Base-by-base conservation (phyloP, 2,329 filamentous ascomycete genomes). In the Cucurbitaria berberidis region DNA sequence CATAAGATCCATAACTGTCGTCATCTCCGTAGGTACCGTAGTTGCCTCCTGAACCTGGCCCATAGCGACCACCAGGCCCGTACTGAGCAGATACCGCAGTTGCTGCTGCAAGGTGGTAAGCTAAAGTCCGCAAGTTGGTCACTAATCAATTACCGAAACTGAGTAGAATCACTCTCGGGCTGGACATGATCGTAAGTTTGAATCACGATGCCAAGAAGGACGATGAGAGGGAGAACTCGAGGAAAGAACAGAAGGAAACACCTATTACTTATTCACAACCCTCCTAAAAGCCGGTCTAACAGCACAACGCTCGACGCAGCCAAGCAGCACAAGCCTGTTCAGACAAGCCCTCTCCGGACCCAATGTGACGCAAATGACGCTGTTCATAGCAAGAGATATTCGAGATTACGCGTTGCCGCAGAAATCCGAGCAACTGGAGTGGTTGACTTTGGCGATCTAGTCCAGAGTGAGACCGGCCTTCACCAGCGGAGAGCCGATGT, bases 401-500 rank as follows among this genome's bases (percentile, higher is more conserved):
- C 48, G 40, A 48, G 55, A 59, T 67, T 67, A 69, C 66, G 67
- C 61, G 67, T 70, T 55, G 51, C 53, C 30, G 42, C 45, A 55
- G 38, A 30, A 32, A 55, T 54, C 34, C 45, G 49, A 57, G 53
- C 56, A 50, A 57, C 55, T 41, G 35, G 51, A 65, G 58, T 65
- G 60, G 60, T 56, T 54, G 48, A 51, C 26, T 51, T 45, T 36
- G 18, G 39, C 24, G 16, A 45, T 48, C 51, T 60, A 57, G 19
- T 39, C 53, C 32, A 24, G n/a, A 24, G 45, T 57, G 43, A 39
- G 53, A 16, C 51, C 58, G 60, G 61, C 42, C 41, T 55, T 34
- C 26, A 51, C 21, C n/a, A n/a, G 50, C 57, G 58, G 70, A 72
- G 70, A 73, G 70, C 70, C 70, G 67, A 53, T 22, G 36, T 21